Evolutionary conservation across 805 yeast genomes (phyloP).

Genomic region (Citeromyces nyonsensis): DNA sequence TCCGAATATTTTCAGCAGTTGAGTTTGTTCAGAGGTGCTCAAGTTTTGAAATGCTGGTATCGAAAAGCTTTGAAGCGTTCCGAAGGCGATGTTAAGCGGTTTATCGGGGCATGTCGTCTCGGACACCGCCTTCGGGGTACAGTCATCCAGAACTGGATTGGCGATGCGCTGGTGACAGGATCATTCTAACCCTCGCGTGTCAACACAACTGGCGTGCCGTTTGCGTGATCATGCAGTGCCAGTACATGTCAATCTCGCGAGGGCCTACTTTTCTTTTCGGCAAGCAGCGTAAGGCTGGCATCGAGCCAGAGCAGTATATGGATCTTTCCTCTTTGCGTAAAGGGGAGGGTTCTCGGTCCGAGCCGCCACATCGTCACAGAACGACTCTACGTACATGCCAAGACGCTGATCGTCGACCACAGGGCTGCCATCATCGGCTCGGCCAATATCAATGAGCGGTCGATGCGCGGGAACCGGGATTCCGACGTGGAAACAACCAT

Average conservation of each 20-base stretch:
- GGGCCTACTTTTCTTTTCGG: slow-evolving; percentile 84
- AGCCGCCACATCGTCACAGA: slow-evolving; percentile 66
- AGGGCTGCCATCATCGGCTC: slow-evolving; percentile 90
- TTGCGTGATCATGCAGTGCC: slow-evolving; percentile 90
- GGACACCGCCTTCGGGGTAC: slow-evolving; percentile 75
- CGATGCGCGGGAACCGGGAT: slow-evolving; percentile 88
- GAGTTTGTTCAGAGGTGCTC: too few species aligned
- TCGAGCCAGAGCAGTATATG: slow-evolving; percentile 81
- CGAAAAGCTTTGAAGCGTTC: too few species aligned
- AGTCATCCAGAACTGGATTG: slow-evolving; percentile 74
- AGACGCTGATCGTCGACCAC: slow-evolving; percentile 84
- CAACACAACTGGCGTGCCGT: slow-evolving; percentile 79
- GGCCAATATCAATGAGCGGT: slow-evolving; percentile 93
- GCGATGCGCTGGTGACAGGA: slow-evolving; percentile 94
- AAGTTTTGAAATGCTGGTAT: too few species aligned
- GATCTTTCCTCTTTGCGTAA: slow-evolving; percentile 85
- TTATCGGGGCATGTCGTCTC: too few species aligned
- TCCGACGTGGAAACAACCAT: slow-evolving; percentile 68
- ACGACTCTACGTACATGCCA: slow-evolving; percentile 88
- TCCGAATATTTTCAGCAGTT: too few species aligned
- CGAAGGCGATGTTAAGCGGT: too few species aligned
- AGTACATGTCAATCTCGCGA: slow-evolving; percentile 82
- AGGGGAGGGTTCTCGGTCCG: slow-evolving; percentile 88
- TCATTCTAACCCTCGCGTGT: slow-evolving; percentile 72
- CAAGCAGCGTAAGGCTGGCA: slow-evolving; percentile 61